Evolutionary conservation across 2,329 filamentous ascomycete species (phyloP), one percentile per base, ranked within the genome.

Genomic region (Macrophomina pseudophaseolina): DNA sequence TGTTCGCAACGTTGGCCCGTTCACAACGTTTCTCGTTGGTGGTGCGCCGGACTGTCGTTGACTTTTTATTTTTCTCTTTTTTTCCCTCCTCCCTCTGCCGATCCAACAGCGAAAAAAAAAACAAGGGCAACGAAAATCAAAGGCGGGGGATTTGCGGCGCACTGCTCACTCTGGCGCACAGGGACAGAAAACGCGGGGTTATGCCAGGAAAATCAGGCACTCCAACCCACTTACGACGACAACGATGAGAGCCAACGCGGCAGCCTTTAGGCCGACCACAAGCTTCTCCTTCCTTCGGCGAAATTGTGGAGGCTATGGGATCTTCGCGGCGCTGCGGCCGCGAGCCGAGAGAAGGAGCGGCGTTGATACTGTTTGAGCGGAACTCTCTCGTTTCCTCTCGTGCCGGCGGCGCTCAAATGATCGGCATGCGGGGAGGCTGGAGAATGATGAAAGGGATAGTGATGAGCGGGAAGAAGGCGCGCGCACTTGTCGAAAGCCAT

Each of bases 221-320:
- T 44, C 42, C 11, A n/a, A 14, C 42, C 5, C 42, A 14, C 11
- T 14, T 9, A 44, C 11, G 42, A 44, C 42, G 42, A n/a, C 42
- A 38, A 44, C 42, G 42, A 44, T 44, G 42, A 44, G 12, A 44
- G 23, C 23, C 23, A 23, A 23, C 23, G 23, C 23, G 3, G 23
- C 23, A 23, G 23, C 23, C 23, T 23, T 23, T 23, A 23, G 23
- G 23, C 23, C 35, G 35, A 38, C 7, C 35, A 4, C 35, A 38
- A 38, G 35, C 6, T 5, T 44, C 38, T 3, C 14, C 38, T 14
- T 9, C 8, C 8, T n/a, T 54, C 52, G 52, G 52, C 52, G 52
- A 40, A 54, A 54, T 38, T 52, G 49, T 52, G 49, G 49, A 54
- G 52, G 52, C 52, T 54, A 23, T 23, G n/a, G 32, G 33, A 14